Evolutionary conservation across 164 flowering plant species (phyloP).

Genomic region (Kalanchoe fedtschenkoi): DNA sequence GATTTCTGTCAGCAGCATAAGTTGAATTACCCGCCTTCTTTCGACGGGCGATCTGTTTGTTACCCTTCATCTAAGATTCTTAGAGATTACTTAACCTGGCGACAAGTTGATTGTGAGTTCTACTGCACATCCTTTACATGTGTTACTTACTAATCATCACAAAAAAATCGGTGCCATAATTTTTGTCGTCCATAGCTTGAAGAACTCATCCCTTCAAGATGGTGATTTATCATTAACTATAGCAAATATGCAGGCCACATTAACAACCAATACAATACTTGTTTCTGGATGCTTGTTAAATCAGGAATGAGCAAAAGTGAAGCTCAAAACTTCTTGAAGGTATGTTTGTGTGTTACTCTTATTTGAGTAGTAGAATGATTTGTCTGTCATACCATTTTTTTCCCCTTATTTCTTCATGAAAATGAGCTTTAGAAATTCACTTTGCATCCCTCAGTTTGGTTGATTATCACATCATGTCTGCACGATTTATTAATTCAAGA

Average conservation of each 20-base stretch:
- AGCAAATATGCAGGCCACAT: constrained; percentile 49
- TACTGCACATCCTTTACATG: neutral
- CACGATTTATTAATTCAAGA: neutral
- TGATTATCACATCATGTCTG: neutral
- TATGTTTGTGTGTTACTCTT: constrained; percentile 5
- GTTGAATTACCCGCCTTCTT: constrained; percentile 54
- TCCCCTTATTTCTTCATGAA: neutral
- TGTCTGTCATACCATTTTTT: neutral
- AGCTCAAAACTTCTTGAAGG: constrained; percentile 67
- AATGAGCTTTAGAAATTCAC: neutral
- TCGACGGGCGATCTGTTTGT: constrained; percentile 77
- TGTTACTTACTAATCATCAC: neutral
- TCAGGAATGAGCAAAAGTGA: constrained; percentile 67
- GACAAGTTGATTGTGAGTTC: constrained; percentile 86
- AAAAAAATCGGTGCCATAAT: neutral
- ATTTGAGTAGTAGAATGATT: neutral
- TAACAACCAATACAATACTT: constrained; percentile 88
- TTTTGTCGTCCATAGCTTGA: neutral
- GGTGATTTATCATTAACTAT: neutral
- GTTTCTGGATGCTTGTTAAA: constrained; percentile 85
- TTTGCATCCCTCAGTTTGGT: neutral
- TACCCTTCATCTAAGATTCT: constrained; percentile 57
- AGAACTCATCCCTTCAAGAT: neutral
- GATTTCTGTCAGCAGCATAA: constrained; percentile 48
- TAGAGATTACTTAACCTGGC: constrained; percentile 75